Conservation (phyloP, 2,329 filamentous ascomycete species). For the Seiridium cupressi region DNA sequence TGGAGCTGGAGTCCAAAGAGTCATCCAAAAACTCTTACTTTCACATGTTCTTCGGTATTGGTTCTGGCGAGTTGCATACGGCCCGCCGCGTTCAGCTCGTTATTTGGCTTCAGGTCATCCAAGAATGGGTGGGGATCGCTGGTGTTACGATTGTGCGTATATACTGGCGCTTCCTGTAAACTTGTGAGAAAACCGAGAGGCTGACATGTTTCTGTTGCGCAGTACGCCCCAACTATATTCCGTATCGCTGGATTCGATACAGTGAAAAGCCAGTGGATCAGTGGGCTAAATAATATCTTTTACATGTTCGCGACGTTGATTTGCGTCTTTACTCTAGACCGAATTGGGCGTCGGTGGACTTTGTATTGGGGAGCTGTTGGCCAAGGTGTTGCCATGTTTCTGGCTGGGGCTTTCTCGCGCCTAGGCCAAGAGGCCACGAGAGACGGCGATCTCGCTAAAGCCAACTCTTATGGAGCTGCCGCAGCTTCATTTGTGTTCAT, state of each 20-base stretch:
- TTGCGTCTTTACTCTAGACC: constrained; percentile 68
- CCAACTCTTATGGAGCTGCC: constrained; percentile 56
- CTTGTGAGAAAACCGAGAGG: neutral
- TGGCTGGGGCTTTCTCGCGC: constrained; percentile 61
- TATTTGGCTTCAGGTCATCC: constrained; percentile 70
- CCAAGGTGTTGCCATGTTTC: constrained; percentile 66
- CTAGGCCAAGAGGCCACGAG: constrained; percentile 46
- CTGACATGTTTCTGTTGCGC: constrained; percentile 23
- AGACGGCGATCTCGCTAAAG: constrained; percentile 41
- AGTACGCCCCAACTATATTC: constrained; percentile 57
- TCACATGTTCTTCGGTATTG: constrained; percentile 66
- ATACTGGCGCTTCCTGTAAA: neutral
- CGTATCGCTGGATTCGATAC: constrained; percentile 64
- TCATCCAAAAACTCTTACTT: constrained; percentile 57
- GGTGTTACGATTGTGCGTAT: constrained; percentile 51
- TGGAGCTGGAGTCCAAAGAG: constrained; percentile 61
- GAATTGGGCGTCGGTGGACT: constrained; percentile 67
- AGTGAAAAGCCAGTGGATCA: constrained; percentile 62
- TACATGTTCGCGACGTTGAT: constrained; percentile 65
- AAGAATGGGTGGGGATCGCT: constrained; percentile 69
- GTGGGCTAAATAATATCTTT: constrained; percentile 50
- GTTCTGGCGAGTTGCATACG: constrained; percentile 64
- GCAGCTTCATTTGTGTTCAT: constrained; percentile 71
- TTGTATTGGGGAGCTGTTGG: constrained; percentile 66
- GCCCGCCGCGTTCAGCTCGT: constrained; percentile 68